These are phyloP conservation scores for Mycena chlorophos DNA, from an alignment of 768 basidiomycete genomes.

Conservation along the genomic window DNA sequence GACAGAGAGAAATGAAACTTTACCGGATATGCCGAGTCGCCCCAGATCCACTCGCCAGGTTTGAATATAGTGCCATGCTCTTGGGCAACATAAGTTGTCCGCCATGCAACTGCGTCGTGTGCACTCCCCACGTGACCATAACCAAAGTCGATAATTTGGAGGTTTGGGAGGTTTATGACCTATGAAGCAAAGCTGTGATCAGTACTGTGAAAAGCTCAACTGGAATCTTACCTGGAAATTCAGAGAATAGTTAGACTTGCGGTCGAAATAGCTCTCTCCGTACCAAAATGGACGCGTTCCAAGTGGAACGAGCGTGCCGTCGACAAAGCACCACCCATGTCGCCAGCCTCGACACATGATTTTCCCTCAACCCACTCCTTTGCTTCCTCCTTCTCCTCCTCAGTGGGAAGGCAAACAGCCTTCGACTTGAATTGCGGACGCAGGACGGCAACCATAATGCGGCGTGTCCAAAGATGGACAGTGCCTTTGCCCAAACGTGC, in stretches of 20 bases:
- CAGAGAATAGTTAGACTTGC: conserved; percentile 29
- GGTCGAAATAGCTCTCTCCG: conserved; percentile 30
- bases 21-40: conserved; percentile 39
- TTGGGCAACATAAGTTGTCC: conserved; percentile 23
- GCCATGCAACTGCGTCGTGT: conserved; percentile 38
- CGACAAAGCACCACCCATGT: conserved; percentile 35
- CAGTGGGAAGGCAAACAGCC: conserved; percentile 30
- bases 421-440: conserved; percentile 22
- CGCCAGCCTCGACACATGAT: conserved; percentile 35
- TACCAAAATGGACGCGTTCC: conserved; percentile 20
- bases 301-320: conserved; percentile 8
- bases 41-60: conserved; percentile 35
- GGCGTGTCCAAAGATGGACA: conserved; percentile 27
- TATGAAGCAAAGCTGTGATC: no score
- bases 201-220: no score
- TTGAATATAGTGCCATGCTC: conserved; percentile 27
- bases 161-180: conserved; percentile 32
- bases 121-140: conserved; percentile 36
- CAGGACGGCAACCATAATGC: conserved; percentile 33
- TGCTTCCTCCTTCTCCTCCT: conserved; percentile 35
- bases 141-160: conserved; percentile 36
- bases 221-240: conserved; percentile 22
- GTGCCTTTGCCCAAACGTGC: conserved; percentile 35
- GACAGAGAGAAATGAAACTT: not conserved
- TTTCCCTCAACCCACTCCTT: conserved; percentile 36